phyloP scores from a whole-genome alignment of 1,284 basidiomycete genomes.

The Irpex rosettiformis region DNA sequence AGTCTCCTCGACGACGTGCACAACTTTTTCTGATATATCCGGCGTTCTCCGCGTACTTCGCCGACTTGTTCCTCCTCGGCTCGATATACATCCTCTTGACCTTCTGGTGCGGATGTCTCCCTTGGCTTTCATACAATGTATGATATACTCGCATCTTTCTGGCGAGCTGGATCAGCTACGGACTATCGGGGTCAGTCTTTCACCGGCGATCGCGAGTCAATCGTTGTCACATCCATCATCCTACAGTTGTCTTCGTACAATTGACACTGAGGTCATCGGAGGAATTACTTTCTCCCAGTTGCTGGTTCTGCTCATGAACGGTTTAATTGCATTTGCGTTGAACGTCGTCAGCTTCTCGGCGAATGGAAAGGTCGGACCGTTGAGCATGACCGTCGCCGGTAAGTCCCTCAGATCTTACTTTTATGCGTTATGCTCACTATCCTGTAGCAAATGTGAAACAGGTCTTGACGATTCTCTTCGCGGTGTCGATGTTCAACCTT shows the following conservation, averaged over 20 bases:
- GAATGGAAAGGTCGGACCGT: constrained; percentile 82
- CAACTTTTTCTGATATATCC: background rate
- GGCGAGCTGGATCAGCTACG: constrained; percentile 76
- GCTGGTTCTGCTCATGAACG: constrained; percentile 69
- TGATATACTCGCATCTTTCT: constrained; percentile 68
- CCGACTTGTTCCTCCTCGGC: constrained; percentile 39
- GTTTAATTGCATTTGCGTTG: constrained; percentile 82
- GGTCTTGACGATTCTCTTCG: constrained; percentile 86
- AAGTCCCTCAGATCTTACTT: constrained; percentile 21
- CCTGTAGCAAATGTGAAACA: constrained; percentile 84
- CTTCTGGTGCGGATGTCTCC: constrained; percentile 84
- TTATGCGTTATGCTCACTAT: constrained; percentile 5
- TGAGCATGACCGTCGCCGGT: constrained; percentile 89
- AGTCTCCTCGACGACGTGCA: constrained; percentile 2
- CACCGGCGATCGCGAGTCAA: background rate
- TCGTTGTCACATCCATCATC: too few species aligned
- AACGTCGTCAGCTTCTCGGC: constrained; percentile 93
- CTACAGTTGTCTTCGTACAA: background rate
- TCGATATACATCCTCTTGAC: constrained; percentile 79
- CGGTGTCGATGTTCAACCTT: constrained; percentile 81
- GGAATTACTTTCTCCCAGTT: constrained; percentile 51
- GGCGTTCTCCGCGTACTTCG: background rate
- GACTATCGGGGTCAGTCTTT: constrained; percentile 26
- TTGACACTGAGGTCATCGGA: constrained; percentile 9
- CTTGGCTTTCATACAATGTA: constrained; percentile 84